Evolutionary conservation across 768 basidiomycete genomes (phyloP).

Genomic region (Kwoniella dendrophila): DNA sequence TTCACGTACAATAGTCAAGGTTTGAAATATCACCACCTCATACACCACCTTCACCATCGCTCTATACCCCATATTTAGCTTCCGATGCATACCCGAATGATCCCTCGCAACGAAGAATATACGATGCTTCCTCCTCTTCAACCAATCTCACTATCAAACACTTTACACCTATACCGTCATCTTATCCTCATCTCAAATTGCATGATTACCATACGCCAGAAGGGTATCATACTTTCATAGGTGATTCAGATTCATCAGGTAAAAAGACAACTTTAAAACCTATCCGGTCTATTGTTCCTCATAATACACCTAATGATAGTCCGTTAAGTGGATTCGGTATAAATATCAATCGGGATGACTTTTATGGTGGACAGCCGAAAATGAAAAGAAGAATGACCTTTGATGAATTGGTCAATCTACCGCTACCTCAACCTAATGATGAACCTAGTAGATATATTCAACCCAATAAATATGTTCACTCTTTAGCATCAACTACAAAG

Average conservation of each 20-base stretch:
- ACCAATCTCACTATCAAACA: not conserved
- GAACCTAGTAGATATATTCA: constrained; percentile 12
- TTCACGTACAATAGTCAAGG: not conserved
- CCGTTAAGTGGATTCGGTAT: not conserved
- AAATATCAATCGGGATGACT: not conserved
- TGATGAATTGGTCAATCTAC: constrained; percentile 9
- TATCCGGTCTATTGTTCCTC: not conserved
- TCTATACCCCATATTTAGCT: constrained; percentile 1
- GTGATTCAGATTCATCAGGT: constrained; percentile 20
- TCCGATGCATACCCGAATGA: not conserved
- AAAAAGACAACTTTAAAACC: constrained; percentile 3
- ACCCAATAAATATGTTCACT: not conserved
- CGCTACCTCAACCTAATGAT: constrained; percentile 15
- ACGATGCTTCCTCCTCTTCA: not conserved
- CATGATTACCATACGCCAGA: no score
- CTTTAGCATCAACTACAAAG: no score
- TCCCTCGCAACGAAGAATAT: not conserved
- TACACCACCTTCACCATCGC: constrained; percentile 1
- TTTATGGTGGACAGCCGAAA: not conserved
- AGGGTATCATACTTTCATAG: not conserved
- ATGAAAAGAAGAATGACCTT: constrained; percentile 2
- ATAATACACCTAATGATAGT: constrained; percentile 12
- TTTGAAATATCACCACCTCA: not conserved
- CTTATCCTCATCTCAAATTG: not conserved
- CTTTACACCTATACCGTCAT: not conserved